Conservation (phyloP, 169 alveolate genomes). For the Cryptosporidium sp. region DNA sequence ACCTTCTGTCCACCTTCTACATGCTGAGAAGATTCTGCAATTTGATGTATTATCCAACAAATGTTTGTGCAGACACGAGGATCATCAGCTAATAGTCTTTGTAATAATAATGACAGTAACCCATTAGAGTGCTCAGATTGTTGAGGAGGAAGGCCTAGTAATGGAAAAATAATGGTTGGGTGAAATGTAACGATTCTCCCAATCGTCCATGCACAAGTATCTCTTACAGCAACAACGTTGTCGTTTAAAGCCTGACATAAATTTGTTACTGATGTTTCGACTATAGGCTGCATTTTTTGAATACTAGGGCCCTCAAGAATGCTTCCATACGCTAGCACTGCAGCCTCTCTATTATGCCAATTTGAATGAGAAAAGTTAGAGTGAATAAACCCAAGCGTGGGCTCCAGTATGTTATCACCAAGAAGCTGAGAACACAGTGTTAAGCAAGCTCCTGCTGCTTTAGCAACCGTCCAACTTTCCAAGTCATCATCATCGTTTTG, state of each 20-base stretch:
- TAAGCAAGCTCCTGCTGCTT: slow-evolving; percentile 93
- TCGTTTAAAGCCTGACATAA: slow-evolving; percentile 88
- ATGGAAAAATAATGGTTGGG: slow-evolving; percentile 84
- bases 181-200: slow-evolving; percentile 91
- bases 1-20: slow-evolving; percentile 64
- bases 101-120: slow-evolving; percentile 31
- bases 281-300: slow-evolving; percentile 87
- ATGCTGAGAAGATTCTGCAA: slow-evolving; percentile 54
- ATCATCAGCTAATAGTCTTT: slow-evolving; percentile 65
- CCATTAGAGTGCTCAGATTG: slow-evolving; percentile 39
- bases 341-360: slow-evolving; percentile 93
- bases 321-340: slow-evolving; percentile 91
- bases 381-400: slow-evolving; percentile 88
- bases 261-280: slow-evolving; percentile 87
- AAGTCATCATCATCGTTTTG: slow-evolving; percentile 88
- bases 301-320: slow-evolving; percentile 93
- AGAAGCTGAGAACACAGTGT: slow-evolving; percentile 91
- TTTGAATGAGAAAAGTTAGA: slow-evolving; percentile 86
- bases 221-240: slow-evolving; percentile 91
- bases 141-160: slow-evolving; percentile 82
- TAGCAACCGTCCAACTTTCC: slow-evolving; percentile 93
- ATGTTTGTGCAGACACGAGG: slow-evolving; percentile 71
- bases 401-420: slow-evolving; percentile 88
- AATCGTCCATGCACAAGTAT: slow-evolving; percentile 94
- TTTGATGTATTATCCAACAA: slow-evolving; percentile 71